Conservation (phyloP, 148 eudicot species). For the Oxyria digyna region DNA sequence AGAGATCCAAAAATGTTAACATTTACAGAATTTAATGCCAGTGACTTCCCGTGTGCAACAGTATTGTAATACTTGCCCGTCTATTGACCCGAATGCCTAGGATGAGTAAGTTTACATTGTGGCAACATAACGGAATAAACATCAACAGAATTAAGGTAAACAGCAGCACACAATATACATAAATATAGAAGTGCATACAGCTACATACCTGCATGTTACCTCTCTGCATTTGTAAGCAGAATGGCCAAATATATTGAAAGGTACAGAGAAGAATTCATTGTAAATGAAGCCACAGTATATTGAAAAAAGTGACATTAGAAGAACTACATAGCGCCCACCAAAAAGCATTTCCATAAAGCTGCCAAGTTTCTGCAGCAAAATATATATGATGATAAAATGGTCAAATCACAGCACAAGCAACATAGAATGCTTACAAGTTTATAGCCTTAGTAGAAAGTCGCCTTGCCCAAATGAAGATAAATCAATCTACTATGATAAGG, state of each 20-base stretch:
- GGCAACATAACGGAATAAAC: not conserved
- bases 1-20: not conserved
- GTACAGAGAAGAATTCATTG: slow-evolving; percentile 96
- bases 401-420: not conserved
- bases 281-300: slow-evolving; percentile 91
- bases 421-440: not conserved
- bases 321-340: slow-evolving; percentile 94
- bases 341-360: slow-evolving; percentile 99
- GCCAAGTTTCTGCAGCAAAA: slow-evolving; percentile 47
- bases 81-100: not conserved
- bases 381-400: not conserved
- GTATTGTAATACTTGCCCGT: not conserved
- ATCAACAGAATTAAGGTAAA: not conserved
- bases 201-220: slow-evolving; percentile 63
- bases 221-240: slow-evolving; percentile 96
- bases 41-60: not conserved
- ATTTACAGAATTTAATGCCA: not conserved
- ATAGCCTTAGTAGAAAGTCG: not conserved
- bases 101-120: not conserved
- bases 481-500: not conserved
- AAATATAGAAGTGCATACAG: not conserved
- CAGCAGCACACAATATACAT: not conserved
- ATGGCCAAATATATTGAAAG: slow-evolving; percentile 82
- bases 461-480: not conserved
- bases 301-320: slow-evolving; percentile 87